These are phyloP conservation scores for Oryza coarctata DNA, from an alignment of 176 grass and related monocot genomes.

Conservation along the genomic window DNA sequence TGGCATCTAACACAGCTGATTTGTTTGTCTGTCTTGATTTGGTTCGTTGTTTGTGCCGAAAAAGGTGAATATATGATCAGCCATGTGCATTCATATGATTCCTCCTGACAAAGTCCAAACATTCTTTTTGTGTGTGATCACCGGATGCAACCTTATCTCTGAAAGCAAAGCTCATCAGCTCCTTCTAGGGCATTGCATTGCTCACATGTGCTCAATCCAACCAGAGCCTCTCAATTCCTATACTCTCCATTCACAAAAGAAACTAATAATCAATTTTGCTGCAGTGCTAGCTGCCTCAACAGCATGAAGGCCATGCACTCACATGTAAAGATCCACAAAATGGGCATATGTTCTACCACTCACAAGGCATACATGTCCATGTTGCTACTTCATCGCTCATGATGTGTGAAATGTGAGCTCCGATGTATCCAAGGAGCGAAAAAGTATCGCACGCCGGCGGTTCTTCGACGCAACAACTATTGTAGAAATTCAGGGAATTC, in stretches of 20 bases:
- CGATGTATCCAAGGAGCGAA: background rate
- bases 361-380: slow-evolving; percentile 53
- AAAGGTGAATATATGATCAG: slow-evolving; percentile 35
- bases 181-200: slow-evolving; percentile 28
- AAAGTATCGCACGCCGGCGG: background rate
- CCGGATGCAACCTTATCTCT: slow-evolving; percentile 51
- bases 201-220: slow-evolving; percentile 51
- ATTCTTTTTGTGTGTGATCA: slow-evolving; percentile 50
- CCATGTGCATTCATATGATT: slow-evolving; percentile 53
- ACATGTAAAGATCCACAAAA: slow-evolving; percentile 48
- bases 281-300: slow-evolving; percentile 3
- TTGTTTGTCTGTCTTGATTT: slow-evolving; percentile 11
- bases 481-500: background rate
- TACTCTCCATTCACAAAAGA: background rate
- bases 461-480: slow-evolving; percentile 15
- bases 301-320: slow-evolving; percentile 30
- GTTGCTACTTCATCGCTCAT: slow-evolving; percentile 6
- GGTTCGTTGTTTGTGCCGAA: slow-evolving; percentile 26
- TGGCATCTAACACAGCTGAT: slow-evolving; percentile 25
- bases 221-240: background rate
- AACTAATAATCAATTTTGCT: slow-evolving; percentile 27
- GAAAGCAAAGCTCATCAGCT: slow-evolving; percentile 36
- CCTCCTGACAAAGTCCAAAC: slow-evolving; percentile 39
- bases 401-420: slow-evolving; percentile 8
- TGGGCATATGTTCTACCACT: slow-evolving; percentile 23